Conservation (phyloP, 2,329 filamentous ascomycete species). For the Piedraia hortae region DNA sequence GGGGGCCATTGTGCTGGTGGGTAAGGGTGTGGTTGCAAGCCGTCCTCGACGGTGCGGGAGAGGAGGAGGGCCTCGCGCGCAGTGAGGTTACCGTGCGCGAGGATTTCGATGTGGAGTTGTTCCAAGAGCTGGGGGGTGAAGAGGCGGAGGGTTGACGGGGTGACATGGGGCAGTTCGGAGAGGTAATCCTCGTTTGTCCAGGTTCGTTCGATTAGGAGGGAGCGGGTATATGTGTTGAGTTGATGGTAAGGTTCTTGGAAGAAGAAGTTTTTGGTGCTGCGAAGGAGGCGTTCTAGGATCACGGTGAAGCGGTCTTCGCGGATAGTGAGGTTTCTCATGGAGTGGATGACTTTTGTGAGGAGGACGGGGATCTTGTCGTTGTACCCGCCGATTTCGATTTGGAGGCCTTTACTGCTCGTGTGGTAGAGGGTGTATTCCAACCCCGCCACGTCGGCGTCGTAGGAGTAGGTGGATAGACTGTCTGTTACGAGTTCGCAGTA, state of each 20-base stretch:
- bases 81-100: constrained; percentile 61
- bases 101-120: constrained; percentile 65
- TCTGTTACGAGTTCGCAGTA: constrained; percentile 73
- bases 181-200: constrained; percentile 59
- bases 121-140: constrained; percentile 60
- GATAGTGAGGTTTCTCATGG: constrained; percentile 61
- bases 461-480: constrained; percentile 73
- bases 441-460: constrained; percentile 82
- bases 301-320: constrained; percentile 74
- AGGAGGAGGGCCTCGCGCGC: background rate
- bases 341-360: constrained; percentile 62
- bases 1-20: constrained; percentile 58
- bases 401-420: constrained; percentile 43
- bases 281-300: constrained; percentile 56
- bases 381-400: constrained; percentile 62
- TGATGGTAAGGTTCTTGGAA: constrained; percentile 75
- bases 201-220: constrained; percentile 48
- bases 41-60: constrained; percentile 32
- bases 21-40: constrained; percentile 45
- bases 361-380: constrained; percentile 88
- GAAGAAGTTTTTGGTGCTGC: constrained; percentile 63
- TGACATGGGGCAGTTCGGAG: constrained; percentile 47
- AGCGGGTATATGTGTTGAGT: constrained; percentile 55
- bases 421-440: constrained; percentile 63
- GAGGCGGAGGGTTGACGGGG: constrained; percentile 40